These are phyloP conservation scores for Fusarium fujikuroi DNA, from an alignment of 2,329 filamentous ascomycete species.

Conservation along the genomic window DNA sequence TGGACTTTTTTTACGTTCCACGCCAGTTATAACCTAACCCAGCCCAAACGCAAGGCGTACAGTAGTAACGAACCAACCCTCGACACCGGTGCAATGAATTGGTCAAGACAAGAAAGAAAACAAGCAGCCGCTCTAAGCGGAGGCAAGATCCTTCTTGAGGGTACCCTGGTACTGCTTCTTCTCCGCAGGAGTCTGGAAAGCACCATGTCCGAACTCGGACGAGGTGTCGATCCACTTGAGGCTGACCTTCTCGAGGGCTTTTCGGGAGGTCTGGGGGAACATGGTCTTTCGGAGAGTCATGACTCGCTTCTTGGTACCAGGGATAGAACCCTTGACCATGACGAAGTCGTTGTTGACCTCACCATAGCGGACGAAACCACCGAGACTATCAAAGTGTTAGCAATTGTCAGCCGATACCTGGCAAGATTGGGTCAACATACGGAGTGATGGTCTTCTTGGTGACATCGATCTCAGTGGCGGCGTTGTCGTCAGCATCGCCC, in stretches of 20 bases:
- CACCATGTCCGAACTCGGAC: constrained; percentile 99
- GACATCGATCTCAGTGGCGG: constrained; percentile 93
- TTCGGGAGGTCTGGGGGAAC: constrained; percentile 95
- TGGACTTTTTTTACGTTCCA: constrained; percentile 50
- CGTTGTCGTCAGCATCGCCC: constrained; percentile 89
- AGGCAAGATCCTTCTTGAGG: constrained; percentile 93
- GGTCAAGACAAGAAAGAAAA: constrained; percentile 58
- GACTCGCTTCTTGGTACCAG: constrained; percentile 99
- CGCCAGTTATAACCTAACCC: constrained; percentile 51
- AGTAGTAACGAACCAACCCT: constrained; percentile 54
- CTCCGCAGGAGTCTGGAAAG: constrained; percentile 98
- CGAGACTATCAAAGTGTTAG: constrained; percentile 73
- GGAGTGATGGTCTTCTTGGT: constrained; percentile 99
- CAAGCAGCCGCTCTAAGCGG: constrained; percentile 54
- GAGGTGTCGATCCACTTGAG: constrained; percentile 99
- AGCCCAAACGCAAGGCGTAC: constrained; percentile 50
- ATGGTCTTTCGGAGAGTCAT: constrained; percentile 99
- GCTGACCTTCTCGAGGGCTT: constrained; percentile 97
- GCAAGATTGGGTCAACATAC: constrained; percentile 70
- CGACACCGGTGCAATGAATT: constrained; percentile 65
- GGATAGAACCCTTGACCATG: constrained; percentile 96
- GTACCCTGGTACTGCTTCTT: constrained; percentile 98
- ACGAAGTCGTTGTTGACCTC: constrained; percentile 99
- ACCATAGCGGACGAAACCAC: constrained; percentile 99
- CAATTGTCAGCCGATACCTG: background rate